A percentile compares a stretch with the other conserved stretches of the same genome.
phyloP scores from a whole-genome alignment of 2,329 filamentous ascomycete genomes.

The Fusarium torreyae region DNA sequence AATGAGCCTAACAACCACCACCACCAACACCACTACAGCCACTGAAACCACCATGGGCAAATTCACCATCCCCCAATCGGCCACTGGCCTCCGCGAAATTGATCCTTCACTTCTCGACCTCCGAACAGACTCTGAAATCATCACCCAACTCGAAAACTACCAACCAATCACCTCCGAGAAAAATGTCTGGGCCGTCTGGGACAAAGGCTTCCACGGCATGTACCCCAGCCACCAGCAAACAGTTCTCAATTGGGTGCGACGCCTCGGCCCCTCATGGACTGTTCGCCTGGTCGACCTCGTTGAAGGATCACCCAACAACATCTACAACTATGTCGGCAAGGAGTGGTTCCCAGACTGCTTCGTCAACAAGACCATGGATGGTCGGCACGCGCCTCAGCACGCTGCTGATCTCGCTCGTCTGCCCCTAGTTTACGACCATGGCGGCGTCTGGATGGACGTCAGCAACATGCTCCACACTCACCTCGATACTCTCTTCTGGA shows the following conservation, averaged over 20 bases:
- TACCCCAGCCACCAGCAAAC: slow-evolving; percentile 57
- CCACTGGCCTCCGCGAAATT: slow-evolving; percentile 28
- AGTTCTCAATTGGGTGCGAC: slow-evolving; percentile 60
- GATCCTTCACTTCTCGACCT: slow-evolving; percentile 37
- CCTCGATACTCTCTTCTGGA: slow-evolving; percentile 61
- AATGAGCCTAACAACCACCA: neutral
- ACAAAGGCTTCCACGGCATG: slow-evolving; percentile 56
- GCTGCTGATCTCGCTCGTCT: slow-evolving; percentile 64
- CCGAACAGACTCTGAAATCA: slow-evolving; percentile 53
- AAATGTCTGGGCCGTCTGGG: slow-evolving; percentile 64
- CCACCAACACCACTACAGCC: neutral
- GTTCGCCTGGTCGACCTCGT: slow-evolving; percentile 58
- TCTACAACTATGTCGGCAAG: slow-evolving; percentile 53
- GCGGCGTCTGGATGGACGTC: slow-evolving; percentile 62
- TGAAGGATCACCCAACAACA: slow-evolving; percentile 56
- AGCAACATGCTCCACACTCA: slow-evolving; percentile 59
- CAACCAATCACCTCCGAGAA: slow-evolving; percentile 57
- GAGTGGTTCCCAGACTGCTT: slow-evolving; percentile 50
- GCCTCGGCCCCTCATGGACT: slow-evolving; percentile 58
- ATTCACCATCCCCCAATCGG: slow-evolving; percentile 22
- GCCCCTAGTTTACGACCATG: slow-evolving; percentile 58
- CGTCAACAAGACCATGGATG: slow-evolving; percentile 56
- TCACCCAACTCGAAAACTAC: slow-evolving; percentile 48
- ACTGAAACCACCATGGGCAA: slow-evolving; percentile 12
- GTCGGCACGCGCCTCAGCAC: slow-evolving; percentile 59